Evolutionary conservation across 2,329 filamentous ascomycete species (phyloP), one percentile per base, ranked within the genome.

Genomic region (Thelonectria olida): DNA sequence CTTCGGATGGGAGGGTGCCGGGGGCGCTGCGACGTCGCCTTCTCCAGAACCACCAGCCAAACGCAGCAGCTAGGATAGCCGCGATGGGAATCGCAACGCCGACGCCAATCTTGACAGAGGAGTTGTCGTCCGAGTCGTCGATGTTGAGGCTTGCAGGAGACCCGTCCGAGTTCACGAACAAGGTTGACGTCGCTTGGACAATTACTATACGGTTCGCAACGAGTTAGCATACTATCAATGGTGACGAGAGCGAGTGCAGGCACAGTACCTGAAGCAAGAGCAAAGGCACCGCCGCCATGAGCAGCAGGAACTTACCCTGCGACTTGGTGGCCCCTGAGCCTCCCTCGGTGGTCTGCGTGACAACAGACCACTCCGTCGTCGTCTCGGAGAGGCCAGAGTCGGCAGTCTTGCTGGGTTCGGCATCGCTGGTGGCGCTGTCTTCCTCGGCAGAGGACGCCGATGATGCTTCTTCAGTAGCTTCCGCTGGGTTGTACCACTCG

Each of bases 261-360:
- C 58, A 70, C 60, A 70, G 63, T 72, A 71, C 69, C 66, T 72
- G 64, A 61, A 72, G 67, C 69, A 72, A 61, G 59, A 71, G 61
- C 61, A 70, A 63, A 65, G 67, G 61, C 54, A 72, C 61, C 41
- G 54, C 62, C 54, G 56, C 64, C 62, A 70, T 67, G 58, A 70
- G 64, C 31, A 73, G 67, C 64, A 73, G 65, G 63, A 69, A 73
- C 71, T 68, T 72, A 73, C 71, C 68, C 66, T 49, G 63, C 60
- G 71, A 69, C 47, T 60, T 63, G 41, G 64, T 64, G 54, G 58
- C 52, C 19, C 56, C 63, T 9, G 69, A 63, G 28, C 62, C 65
- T 22, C 65, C 67, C 31, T 67, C 63, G 22, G 66, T 70, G 12
- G 71, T 72, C 54, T 71, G 63, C 5, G 71, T 72, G 31, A 73